These are phyloP conservation scores for Zygoascus sp. DNA, from an alignment of 1,139 yeast species.

Conservation along the genomic window DNA sequence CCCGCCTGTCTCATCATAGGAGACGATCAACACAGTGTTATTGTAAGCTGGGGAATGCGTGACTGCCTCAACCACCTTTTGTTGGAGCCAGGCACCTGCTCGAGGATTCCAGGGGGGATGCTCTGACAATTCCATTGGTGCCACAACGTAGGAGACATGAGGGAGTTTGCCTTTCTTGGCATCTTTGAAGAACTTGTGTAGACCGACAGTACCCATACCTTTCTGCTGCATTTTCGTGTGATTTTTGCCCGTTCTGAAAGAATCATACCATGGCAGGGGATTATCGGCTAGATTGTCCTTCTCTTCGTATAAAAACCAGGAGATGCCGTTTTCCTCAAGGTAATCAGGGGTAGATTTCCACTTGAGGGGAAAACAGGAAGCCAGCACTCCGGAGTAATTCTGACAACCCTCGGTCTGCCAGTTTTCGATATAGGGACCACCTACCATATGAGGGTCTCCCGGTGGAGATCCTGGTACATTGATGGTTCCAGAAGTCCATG, in stretches of 20 bases:
- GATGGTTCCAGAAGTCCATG: slow-evolving; percentile 28
- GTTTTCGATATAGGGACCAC: slow-evolving; percentile 29
- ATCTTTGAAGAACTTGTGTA: slow-evolving; percentile 17
- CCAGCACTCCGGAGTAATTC: slow-evolving; percentile 1
- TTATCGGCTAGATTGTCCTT: slow-evolving; percentile 24
- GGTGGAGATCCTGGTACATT: slow-evolving; percentile 20
- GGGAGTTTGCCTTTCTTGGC: slow-evolving; percentile 25
- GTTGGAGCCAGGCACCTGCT: slow-evolving; percentile 24
- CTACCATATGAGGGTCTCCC: slow-evolving; percentile 14
- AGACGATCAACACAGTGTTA: slow-evolving; percentile 21
- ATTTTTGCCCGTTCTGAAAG: slow-evolving; percentile 17
- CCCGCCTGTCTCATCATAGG: slow-evolving; percentile 29
- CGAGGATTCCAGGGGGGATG: slow-evolving; percentile 24
- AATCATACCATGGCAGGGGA: slow-evolving; percentile 23
- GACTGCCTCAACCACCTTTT: slow-evolving; percentile 21
- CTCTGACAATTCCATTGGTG: slow-evolving; percentile 24
- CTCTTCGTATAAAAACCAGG: slow-evolving; percentile 27
- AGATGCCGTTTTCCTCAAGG: slow-evolving; percentile 20
- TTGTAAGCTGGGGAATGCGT: slow-evolving; percentile 20
- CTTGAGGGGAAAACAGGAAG: slow-evolving; percentile 24
- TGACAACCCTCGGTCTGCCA: slow-evolving; percentile 23
- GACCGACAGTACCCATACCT: slow-evolving; percentile 19
- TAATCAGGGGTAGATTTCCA: slow-evolving; percentile 27
- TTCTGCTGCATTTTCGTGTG: slow-evolving; percentile 15
- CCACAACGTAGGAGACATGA: slow-evolving; percentile 23